These are phyloP conservation scores for Sistotremastrum suecicum DNA, from an alignment of 768 basidiomycete genomes.

Conservation along the genomic window DNA sequence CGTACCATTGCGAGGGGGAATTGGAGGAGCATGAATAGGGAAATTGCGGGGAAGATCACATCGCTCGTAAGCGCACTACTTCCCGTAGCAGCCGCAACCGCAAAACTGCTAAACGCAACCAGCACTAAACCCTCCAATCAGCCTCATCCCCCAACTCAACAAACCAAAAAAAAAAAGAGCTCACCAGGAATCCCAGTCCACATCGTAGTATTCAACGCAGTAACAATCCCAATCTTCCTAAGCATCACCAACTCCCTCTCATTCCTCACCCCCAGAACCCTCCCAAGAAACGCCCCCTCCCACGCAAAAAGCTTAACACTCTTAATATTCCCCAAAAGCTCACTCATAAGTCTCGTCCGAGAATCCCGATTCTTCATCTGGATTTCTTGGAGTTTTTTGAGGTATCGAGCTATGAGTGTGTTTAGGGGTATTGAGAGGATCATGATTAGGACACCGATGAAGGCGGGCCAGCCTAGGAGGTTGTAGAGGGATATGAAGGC, in stretches of 20 bases:
- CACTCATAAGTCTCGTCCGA: constrained; percentile 79
- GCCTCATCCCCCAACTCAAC: too few relatives aligned
- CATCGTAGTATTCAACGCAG: constrained; percentile 45
- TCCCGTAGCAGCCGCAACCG: constrained; percentile 49
- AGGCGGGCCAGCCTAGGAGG: constrained; percentile 83
- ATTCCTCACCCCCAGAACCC: constrained; percentile 68
- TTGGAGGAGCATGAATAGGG: constrained; percentile 74
- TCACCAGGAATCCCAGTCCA: constrained; percentile 52
- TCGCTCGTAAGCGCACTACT: constrained; percentile 70
- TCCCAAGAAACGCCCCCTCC: constrained; percentile 82
- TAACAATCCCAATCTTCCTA: constrained; percentile 64
- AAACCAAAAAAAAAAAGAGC: too few relatives aligned
- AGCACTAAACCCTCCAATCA: constrained; percentile 35
- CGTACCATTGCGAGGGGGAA: constrained; percentile 77
- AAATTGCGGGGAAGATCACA: constrained; percentile 91
- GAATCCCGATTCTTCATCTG: constrained; percentile 93
- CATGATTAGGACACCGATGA: constrained; percentile 84
- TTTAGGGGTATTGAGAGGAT: constrained; percentile 67
- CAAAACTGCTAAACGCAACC: constrained; percentile 75
- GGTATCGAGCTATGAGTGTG: constrained; percentile 50
- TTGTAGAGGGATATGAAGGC: constrained; percentile 86
- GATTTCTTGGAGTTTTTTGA: constrained; percentile 66
- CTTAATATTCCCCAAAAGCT: constrained; percentile 85
- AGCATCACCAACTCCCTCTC: constrained; percentile 73
- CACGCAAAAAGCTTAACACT: constrained; percentile 90